A percentile compares a stretch with the other conserved stretches of the same genome.
These are phyloP conservation scores for Aplosporella prunicola DNA, from an alignment of 2,329 filamentous ascomycete genomes.

Conservation along the genomic window DNA sequence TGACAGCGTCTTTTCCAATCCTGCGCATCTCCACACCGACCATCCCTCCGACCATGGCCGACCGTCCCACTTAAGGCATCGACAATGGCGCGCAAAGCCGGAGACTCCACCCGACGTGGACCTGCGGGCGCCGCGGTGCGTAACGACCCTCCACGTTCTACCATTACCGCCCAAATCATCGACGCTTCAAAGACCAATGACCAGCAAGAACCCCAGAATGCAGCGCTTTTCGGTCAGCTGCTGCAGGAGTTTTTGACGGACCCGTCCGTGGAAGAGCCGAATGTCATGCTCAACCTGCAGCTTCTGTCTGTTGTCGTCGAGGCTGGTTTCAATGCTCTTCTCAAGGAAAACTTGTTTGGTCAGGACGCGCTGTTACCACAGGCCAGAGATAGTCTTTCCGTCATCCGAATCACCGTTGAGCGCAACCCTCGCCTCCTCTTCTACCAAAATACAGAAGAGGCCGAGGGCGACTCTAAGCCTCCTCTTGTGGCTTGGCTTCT, in stretches of 20 bases:
- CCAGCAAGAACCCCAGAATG: conserved; percentile 54
- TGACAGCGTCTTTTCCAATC: no score
- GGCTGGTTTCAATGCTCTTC: conserved; percentile 63
- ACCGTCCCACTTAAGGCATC: no score
- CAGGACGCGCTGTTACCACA: conserved; percentile 49
- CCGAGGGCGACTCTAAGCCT: conserved; percentile 26
- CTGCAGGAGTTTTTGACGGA: conserved; percentile 52
- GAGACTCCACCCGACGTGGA: conserved; percentile 23
- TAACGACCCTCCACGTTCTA: conserved; percentile 52
- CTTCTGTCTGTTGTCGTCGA: conserved; percentile 76
- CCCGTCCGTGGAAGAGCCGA: conserved; percentile 47
- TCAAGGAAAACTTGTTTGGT: conserved; percentile 59
- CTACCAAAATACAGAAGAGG: conserved; percentile 18
- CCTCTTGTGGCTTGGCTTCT: conserved; percentile 47
- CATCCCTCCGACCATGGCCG: no score
- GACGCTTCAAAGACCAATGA: conserved; percentile 60
- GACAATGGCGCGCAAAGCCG: conserved; percentile 34
- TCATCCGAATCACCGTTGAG: conserved; percentile 63
- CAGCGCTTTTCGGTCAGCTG: conserved; percentile 65
- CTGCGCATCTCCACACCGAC: no score
- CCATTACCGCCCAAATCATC: conserved; percentile 78
- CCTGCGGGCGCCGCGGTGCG: conserved; percentile 7
- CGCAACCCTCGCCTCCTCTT: conserved; percentile 64
- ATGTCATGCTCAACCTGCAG: conserved; percentile 69
- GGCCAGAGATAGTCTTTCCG: conserved; percentile 63